phyloP scores from a whole-genome alignment of 148 eudicot genomes.

The Suaeda aralocaspica region DNA sequence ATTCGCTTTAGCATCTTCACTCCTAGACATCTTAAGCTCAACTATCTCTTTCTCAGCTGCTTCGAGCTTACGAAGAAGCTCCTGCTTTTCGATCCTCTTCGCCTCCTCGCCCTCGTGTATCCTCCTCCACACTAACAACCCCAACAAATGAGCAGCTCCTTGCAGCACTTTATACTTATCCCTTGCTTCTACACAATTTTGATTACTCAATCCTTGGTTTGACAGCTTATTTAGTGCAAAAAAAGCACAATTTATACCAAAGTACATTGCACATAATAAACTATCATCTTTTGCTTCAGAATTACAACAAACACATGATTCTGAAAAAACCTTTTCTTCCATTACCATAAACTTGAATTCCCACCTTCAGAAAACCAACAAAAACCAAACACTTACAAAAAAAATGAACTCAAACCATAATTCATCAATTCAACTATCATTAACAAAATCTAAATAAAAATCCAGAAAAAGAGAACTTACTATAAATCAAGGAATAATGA shows the following conservation, averaged over 20 bases:
- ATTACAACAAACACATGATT: constrained; percentile 24
- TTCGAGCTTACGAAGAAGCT: constrained; percentile 51
- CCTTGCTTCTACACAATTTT: constrained; percentile 46
- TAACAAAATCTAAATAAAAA: constrained; percentile 27
- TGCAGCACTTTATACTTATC: constrained; percentile 47
- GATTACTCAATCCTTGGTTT: constrained; percentile 29
- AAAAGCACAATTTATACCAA: constrained; percentile 73
- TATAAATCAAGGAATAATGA: constrained; percentile 8
- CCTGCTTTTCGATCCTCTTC: constrained; percentile 23
- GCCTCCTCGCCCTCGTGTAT: constrained; percentile 36
- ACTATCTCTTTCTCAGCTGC: constrained; percentile 42
- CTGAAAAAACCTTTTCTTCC: constrained; percentile 47
- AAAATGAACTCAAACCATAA: constrained; percentile 6
- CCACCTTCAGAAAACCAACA: constrained; percentile 6
- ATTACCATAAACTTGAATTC: constrained; percentile 31
- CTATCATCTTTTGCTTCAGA: constrained; percentile 47
- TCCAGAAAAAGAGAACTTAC: constrained; percentile 27
- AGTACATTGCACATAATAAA: constrained; percentile 59
- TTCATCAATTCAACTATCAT: not conserved
- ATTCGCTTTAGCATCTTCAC: constrained; percentile 87
- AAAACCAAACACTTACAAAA: constrained; percentile 6
- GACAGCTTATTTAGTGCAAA: constrained; percentile 48
- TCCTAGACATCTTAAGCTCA: constrained; percentile 55
- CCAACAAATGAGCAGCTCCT: constrained; percentile 66
- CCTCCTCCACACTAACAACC: constrained; percentile 61